A percentile compares a stretch with the other conserved stretches of the same genome.
These are phyloP conservation scores for Aeschynomene evenia DNA, from an alignment of 306 rosid species.

Conservation along the genomic window DNA sequence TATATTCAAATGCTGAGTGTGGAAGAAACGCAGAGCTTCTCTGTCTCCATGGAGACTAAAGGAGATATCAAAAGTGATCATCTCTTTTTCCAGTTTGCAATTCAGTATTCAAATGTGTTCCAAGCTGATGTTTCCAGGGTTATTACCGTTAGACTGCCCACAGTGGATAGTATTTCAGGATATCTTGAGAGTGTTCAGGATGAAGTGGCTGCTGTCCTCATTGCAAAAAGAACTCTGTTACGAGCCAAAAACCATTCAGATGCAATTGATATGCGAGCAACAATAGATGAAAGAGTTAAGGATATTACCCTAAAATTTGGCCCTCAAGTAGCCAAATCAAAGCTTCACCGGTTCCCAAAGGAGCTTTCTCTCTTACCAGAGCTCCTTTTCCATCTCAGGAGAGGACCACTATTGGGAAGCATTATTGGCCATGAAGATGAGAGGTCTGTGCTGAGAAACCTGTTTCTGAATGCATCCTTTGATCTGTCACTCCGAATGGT, in stretches of 20 bases:
- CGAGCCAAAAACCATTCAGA: constrained; percentile 64
- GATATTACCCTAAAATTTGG: constrained; percentile 81
- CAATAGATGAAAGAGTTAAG: constrained; percentile 83
- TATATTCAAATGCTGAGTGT: constrained; percentile 86
- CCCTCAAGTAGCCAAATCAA: constrained; percentile 68
- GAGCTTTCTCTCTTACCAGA: constrained; percentile 81
- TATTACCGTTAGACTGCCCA: constrained; percentile 72
- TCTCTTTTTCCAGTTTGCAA: constrained; percentile 44
- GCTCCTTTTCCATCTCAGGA: constrained; percentile 82
- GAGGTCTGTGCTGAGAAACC: constrained; percentile 79
- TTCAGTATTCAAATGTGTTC: constrained; percentile 43
- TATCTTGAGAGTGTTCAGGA: constrained; percentile 86
- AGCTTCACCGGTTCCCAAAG: constrained; percentile 73
- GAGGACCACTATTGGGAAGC: constrained; percentile 88
- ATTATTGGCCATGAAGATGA: constrained; percentile 97
- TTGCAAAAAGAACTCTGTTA: constrained; percentile 80
- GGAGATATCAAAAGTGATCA: constrained; percentile 54
- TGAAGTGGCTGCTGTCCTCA: constrained; percentile 81
- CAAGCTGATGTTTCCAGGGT: constrained; percentile 67
- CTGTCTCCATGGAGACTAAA: constrained; percentile 80
- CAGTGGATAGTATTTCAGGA: constrained; percentile 74
- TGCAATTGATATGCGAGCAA: constrained; percentile 67
- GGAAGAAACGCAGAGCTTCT: constrained; percentile 87
- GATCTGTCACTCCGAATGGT: constrained; percentile 92
- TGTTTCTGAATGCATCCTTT: constrained; percentile 88